Conservation (phyloP, 2,329 filamentous ascomycete genomes). For the Hirsutella rhossiliensis region DNA sequence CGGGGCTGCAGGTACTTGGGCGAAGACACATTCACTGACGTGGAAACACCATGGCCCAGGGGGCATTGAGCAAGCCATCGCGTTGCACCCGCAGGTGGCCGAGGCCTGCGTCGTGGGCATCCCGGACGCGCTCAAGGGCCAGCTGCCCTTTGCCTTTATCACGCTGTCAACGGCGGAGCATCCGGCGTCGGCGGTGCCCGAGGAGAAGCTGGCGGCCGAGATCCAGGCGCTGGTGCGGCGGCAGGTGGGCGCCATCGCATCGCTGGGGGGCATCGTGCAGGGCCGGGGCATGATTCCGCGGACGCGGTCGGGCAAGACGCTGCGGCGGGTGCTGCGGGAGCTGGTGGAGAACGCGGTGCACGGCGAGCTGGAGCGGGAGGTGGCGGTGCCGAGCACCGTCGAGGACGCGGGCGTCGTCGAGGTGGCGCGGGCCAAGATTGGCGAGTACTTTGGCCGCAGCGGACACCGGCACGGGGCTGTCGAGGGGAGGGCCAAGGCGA, state of each 20-base stretch:
- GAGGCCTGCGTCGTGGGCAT: slow-evolving; percentile 82
- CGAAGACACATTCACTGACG: no score
- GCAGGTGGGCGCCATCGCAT: slow-evolving; percentile 81
- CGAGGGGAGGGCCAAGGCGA: slow-evolving; percentile 39
- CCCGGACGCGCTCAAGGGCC: slow-evolving; percentile 77
- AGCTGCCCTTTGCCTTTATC: slow-evolving; percentile 84
- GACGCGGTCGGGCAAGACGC: slow-evolving; percentile 83
- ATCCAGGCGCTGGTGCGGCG: slow-evolving; percentile 61
- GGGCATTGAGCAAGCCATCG: slow-evolving; percentile 82
- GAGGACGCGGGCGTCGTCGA: slow-evolving; percentile 69
- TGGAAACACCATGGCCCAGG: slow-evolving; percentile 30
- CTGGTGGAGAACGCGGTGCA: slow-evolving; percentile 71
- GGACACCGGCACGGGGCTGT: slow-evolving; percentile 28
- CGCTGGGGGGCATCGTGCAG: slow-evolving; percentile 74
- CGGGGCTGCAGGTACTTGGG: not conserved
- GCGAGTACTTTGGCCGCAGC: slow-evolving; percentile 58
- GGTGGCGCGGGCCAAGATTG: slow-evolving; percentile 58
- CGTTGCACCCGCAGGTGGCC: slow-evolving; percentile 64
- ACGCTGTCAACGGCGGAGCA: slow-evolving; percentile 34
- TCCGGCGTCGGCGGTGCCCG: slow-evolving; percentile 37
- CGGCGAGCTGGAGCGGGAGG: slow-evolving; percentile 58
- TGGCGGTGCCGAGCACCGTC: slow-evolving; percentile 71
- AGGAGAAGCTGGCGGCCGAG: slow-evolving; percentile 36
- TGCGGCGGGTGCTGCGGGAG: slow-evolving; percentile 71
- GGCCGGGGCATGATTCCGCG: slow-evolving; percentile 82